Conservation (phyloP, 176 grass and related monocot species). For the sorghum (Sorghum bicolor) region Sorghum_bicolor_NCBIv3 NC_012872.2:69206501-69207000, state of each 20-base stretch:
- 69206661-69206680: background rate
- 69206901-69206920: background rate
- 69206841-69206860: background rate
- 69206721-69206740: constrained; percentile 12
- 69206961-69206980: background rate
- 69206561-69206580: background rate
- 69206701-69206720: background rate
- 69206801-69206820: background rate
- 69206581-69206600: background rate
- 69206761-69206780: background rate
- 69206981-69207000: background rate
- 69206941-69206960: background rate
- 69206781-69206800: background rate
- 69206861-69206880: background rate
- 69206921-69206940: background rate
- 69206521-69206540: background rate
- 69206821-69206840: constrained; percentile 24
- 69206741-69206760: background rate
- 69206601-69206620: background rate
- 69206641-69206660: background rate
- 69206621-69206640: background rate
- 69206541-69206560: background rate
- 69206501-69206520: background rate
- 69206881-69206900: background rate
- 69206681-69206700: background rate